phyloP scores from a whole-genome alignment of 306 rosid genomes.

The Vigna unguiculata region DNA sequence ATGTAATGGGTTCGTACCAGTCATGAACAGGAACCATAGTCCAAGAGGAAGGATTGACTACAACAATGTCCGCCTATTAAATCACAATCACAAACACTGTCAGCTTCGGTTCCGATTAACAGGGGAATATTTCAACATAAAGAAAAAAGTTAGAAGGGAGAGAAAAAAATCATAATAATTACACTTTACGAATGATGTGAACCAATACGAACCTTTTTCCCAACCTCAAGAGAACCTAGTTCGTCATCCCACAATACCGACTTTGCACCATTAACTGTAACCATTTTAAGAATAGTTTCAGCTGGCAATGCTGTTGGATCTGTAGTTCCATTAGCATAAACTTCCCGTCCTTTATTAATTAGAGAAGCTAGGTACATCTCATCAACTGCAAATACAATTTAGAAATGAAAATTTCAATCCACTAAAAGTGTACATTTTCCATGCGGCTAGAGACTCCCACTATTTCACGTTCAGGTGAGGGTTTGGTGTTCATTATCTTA shows the following conservation, averaged over 20 bases:
- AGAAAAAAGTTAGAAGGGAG: conserved; percentile 1
- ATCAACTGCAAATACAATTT: conserved; percentile 70
- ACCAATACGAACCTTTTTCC: conserved; percentile 74
- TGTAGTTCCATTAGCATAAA: conserved; percentile 61
- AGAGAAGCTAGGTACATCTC: conserved; percentile 92
- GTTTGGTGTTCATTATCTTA: background rate
- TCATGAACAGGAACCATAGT: conserved; percentile 85
- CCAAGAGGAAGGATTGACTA: conserved; percentile 79
- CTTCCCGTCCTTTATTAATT: conserved; percentile 88
- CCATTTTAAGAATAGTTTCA: conserved; percentile 77
- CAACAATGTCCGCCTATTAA: conserved; percentile 82
- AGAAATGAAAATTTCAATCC: conserved; percentile 39
- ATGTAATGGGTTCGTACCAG: conserved; percentile 54
- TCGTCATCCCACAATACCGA: conserved; percentile 85
- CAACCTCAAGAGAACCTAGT: conserved; percentile 87
- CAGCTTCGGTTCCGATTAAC: conserved; percentile 40
- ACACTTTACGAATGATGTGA: conserved; percentile 29
- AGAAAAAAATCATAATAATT: conserved; percentile 17
- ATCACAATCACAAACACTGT: conserved; percentile 41
- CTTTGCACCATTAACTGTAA: conserved; percentile 79
- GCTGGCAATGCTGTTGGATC: conserved; percentile 84
- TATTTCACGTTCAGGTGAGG: background rate
- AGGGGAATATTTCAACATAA: background rate
- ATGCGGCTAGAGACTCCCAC: conserved; percentile 25
- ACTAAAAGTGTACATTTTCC: background rate